Evolutionary conservation across 2,329 filamentous ascomycete genomes (phyloP), one percentile per base, ranked within the genome.

Genomic region (Macroventuria anomochaeta): DNA sequence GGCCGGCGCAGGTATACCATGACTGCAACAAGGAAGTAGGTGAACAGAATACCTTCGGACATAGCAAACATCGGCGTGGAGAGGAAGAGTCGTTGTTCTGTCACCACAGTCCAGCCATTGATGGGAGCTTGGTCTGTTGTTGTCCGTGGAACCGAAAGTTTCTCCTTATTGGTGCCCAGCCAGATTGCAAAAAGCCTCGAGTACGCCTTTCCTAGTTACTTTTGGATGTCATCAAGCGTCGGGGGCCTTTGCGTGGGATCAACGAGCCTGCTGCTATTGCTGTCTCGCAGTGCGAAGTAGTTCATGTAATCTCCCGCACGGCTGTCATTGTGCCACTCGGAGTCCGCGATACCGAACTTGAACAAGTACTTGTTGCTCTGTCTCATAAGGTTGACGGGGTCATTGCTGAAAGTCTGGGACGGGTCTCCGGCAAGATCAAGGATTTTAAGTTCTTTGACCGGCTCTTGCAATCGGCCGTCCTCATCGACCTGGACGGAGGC

Each of bases 291-390:
- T 0, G 82, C 57, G n/a, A 85, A 72, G 26, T 83, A 78, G 40
- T 79, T 81, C 25, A 80, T 64, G 70, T 77, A 83, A 33, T 81
- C 79, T 0, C 59, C 62, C 0, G 80, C 67, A 1, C 75, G 64
- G 0, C 70, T 76, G 36, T 82, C 76, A 48, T 81, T 83, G 57
- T 84, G 83, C 77, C 78, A 83, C 8, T 8, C 23, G 8, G 23
- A n/a, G 2, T 29, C 59, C 0, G 20, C 1, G 3, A 7, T n/a
- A 3, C 3, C 2, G 18, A 8, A 26, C 3, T 25, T 23, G 29
- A 72, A 67, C 0, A 74, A 1, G 23, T 69, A 72, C 1, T 12
- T 12, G 18, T 62, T 68, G 0, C 43, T 58, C 39, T 74, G 71
- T 0, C 41, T 43, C 0, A 73, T 53, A 0, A 75, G 26, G 28